These are phyloP conservation scores for Diversispora eburnea DNA, from an alignment of 192 early-diverging fungal species.

Conservation along the genomic window DNA sequence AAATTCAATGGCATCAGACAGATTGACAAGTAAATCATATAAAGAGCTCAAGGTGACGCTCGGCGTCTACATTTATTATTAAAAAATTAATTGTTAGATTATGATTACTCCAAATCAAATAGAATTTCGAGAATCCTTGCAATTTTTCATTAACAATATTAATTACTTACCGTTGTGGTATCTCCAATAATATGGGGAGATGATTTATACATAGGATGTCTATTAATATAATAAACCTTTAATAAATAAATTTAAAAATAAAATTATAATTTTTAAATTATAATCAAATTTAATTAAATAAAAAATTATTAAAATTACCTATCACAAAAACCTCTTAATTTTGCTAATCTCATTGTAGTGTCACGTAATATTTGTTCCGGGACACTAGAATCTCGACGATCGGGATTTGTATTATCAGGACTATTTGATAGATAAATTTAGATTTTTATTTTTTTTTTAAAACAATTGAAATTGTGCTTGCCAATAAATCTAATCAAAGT, in stretches of 20 bases:
- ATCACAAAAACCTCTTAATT: conserved; percentile 16
- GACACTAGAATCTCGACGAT: conserved; percentile 15
- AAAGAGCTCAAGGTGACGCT: neutral
- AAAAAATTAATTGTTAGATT: neutral
- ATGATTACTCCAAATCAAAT: too few relatives aligned
- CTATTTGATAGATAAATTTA: neutral
- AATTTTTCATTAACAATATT: too few relatives aligned
- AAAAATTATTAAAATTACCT: neutral
- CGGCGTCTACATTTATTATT: neutral
- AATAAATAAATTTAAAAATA: too few relatives aligned
- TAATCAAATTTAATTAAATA: neutral
- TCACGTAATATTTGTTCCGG: neutral
- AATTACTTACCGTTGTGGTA: neutral
- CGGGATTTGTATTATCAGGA: conserved; percentile 2
- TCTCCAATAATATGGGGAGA: neutral
- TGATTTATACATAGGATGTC: neutral
- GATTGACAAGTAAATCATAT: conserved; percentile 16
- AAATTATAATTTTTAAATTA: too few relatives aligned
- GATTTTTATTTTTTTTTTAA: too few relatives aligned
- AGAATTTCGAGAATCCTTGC: too few relatives aligned
- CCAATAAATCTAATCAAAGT: too few relatives aligned
- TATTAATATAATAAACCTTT: neutral
- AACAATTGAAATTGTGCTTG: too few relatives aligned
- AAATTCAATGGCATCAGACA: conserved; percentile 23
- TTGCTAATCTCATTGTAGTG: neutral